These are phyloP conservation scores for Aspergillus avenaceus DNA, from an alignment of 495 filamentous ascomycete species.

Conservation along the genomic window DNA sequence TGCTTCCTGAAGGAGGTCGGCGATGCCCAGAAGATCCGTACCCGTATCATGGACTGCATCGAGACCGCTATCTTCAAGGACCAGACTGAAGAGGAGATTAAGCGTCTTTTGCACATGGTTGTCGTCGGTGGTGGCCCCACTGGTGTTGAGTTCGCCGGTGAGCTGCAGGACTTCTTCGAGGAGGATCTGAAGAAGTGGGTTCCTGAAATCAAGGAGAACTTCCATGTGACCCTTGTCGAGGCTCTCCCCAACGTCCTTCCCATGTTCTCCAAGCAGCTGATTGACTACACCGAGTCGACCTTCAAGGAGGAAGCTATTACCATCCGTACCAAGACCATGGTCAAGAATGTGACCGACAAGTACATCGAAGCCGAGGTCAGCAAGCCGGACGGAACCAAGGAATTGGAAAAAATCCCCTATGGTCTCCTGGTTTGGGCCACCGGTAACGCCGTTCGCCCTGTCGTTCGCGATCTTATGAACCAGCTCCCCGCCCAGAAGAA, in stretches of 20 bases:
- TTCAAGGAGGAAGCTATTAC: constrained; percentile 98
- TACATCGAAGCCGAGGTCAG: constrained; percentile 87
- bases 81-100: constrained; percentile 81
- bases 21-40: constrained; percentile 93
- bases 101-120: constrained; percentile 97
- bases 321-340: constrained; percentile 97
- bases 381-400: constrained; percentile 82
- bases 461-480: constrained; percentile 85
- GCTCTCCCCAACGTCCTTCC: constrained; percentile 97
- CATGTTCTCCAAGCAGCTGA: constrained; percentile 98
- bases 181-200: constrained; percentile 97
- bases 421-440: constrained; percentile 98
- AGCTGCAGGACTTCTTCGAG: constrained; percentile 98
- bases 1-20: constrained; percentile 98
- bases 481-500: constrained; percentile 93
- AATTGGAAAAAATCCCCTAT: constrained; percentile 78
- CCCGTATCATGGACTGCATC: constrained; percentile 98
- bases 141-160: constrained; percentile 96
- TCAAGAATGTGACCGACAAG: constrained; percentile 95
- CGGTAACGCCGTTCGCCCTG: constrained; percentile 85
- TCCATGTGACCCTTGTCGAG: constrained; percentile 96
- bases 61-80: constrained; percentile 99
- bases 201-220: constrained; percentile 87
- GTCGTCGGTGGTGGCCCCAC: constrained; percentile 97
- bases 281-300: constrained; percentile 97